These are phyloP conservation scores for Pinus taeda DNA, from an alignment of 75 land plant genomes.

Conservation along the genomic window DNA sequence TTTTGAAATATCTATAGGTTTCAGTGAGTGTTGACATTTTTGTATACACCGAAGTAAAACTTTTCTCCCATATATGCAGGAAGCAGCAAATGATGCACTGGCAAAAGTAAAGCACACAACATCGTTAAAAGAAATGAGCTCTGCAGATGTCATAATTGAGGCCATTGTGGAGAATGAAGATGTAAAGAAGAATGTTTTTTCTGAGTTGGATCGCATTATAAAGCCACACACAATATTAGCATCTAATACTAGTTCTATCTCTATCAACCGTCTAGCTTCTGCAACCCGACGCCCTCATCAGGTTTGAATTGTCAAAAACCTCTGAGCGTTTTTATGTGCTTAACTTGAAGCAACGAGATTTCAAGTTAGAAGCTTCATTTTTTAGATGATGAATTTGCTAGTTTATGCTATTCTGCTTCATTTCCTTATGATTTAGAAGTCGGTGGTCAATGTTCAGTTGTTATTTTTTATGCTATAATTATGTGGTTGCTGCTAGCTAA, in stretches of 20 bases:
- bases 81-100: slow-evolving; percentile 43
- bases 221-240: slow-evolving; percentile 82
- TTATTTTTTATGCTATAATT: neutral
- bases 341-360: neutral
- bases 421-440: neutral
- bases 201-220: slow-evolving; percentile 62
- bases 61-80: slow-evolving; percentile 32
- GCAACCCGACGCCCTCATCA: slow-evolving; percentile 72
- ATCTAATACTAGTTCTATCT: slow-evolving; percentile 96
- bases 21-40: neutral
- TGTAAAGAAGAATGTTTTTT: slow-evolving; percentile 69
- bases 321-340: neutral
- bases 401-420: neutral
- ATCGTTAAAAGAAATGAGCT: slow-evolving; percentile 52
- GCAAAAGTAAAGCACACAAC: slow-evolving; percentile 42
- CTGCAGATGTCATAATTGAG: slow-evolving; percentile 83
- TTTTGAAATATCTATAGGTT: neutral
- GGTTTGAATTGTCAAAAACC: slow-evolving; percentile 32
- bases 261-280: slow-evolving; percentile 83
- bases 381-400: neutral
- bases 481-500: neutral
- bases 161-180: slow-evolving; percentile 88
- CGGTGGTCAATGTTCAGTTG: neutral
- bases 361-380: neutral
- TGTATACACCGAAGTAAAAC: neutral